Conservation (phyloP, 495 filamentous ascomycete species). For the Xylaria sp. region DNA sequence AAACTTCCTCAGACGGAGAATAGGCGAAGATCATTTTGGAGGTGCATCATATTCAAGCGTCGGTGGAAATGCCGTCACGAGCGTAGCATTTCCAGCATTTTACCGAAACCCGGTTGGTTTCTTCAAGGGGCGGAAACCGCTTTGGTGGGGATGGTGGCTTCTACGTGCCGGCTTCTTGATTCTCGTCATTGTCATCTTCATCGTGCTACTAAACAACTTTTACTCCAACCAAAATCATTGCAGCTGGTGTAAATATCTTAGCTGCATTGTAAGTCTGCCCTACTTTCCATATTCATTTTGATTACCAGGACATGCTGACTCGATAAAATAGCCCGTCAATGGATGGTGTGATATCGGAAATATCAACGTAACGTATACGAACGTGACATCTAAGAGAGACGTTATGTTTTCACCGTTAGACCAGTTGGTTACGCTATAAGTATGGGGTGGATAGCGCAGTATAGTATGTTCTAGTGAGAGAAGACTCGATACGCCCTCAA, state of each 20-base stretch:
- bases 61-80: slow-evolving; percentile 44
- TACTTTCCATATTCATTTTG: not conserved
- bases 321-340: slow-evolving; percentile 66
- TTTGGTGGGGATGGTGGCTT: slow-evolving; percentile 99
- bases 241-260: slow-evolving; percentile 91
- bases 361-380: slow-evolving; percentile 43
- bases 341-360: slow-evolving; percentile 80
- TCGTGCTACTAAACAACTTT: slow-evolving; percentile 86
- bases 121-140: slow-evolving; percentile 87
- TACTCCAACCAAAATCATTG: slow-evolving; percentile 80
- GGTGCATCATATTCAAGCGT: slow-evolving; percentile 51
- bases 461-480: not conserved
- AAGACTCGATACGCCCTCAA: slow-evolving; percentile 3
- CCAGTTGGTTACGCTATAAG: not conserved
- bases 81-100: slow-evolving; percentile 62
- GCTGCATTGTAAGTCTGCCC: slow-evolving; percentile 79
- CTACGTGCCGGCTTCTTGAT: slow-evolving; percentile 81
- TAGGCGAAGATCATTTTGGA: slow-evolving; percentile 65
- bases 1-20: slow-evolving; percentile 75
- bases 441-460: not conserved
- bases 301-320: not conserved
- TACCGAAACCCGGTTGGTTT: slow-evolving; percentile 75
- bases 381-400: slow-evolving; percentile 39
- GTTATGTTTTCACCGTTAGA: slow-evolving; percentile 29
- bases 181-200: slow-evolving; percentile 78